These are phyloP conservation scores for Saitozyma sp. DNA, from an alignment of 768 basidiomycete species.

Conservation along the genomic window DNA sequence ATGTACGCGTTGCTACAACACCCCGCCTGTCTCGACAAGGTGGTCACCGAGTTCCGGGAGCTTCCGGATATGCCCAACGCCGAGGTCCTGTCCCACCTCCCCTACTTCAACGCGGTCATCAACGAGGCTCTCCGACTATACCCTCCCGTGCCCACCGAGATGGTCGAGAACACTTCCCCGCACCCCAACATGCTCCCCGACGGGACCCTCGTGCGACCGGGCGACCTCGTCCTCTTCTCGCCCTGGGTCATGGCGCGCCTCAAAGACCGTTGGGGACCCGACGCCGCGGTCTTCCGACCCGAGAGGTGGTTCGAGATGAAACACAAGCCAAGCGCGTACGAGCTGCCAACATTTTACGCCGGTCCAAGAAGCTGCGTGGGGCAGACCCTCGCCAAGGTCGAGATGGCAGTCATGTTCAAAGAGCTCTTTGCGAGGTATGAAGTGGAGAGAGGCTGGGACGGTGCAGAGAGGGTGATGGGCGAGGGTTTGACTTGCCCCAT, in stretches of 20 bases:
- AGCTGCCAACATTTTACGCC: conserved; percentile 37
- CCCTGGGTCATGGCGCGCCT: conserved; percentile 30
- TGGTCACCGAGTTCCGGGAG: no score
- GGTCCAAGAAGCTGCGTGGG: conserved; percentile 41
- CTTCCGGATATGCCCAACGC: no score
- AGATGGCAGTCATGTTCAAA: conserved; percentile 9
- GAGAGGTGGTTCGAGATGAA: conserved; percentile 22
- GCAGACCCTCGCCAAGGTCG: conserved; percentile 26
- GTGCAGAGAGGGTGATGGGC: no score
- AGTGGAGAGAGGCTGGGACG: no score
- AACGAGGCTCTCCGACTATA: conserved; percentile 33
- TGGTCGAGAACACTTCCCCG: conserved; percentile 17
- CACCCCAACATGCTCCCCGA: conserved; percentile 25
- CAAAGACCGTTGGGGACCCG: conserved; percentile 22
- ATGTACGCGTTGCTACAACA: conserved; percentile 24
- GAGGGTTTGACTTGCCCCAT: no score
- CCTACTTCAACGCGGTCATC: conserved; percentile 24
- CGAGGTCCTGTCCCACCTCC: conserved; percentile 6
- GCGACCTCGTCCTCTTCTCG: conserved; percentile 29
- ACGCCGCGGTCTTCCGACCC: conserved; percentile 26
- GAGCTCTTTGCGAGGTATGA: no score
- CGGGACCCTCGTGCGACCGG: conserved; percentile 16
- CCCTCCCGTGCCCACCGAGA: conserved; percentile 32
- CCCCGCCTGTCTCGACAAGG: conserved; percentile 2
- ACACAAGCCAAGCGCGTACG: conserved; percentile 26